Percentiles rank a stretch among this genome's conserved stretches.
phyloP scores from a whole-genome alignment of 306 rosid genomes.

The Lathyrus sativus region DNA sequence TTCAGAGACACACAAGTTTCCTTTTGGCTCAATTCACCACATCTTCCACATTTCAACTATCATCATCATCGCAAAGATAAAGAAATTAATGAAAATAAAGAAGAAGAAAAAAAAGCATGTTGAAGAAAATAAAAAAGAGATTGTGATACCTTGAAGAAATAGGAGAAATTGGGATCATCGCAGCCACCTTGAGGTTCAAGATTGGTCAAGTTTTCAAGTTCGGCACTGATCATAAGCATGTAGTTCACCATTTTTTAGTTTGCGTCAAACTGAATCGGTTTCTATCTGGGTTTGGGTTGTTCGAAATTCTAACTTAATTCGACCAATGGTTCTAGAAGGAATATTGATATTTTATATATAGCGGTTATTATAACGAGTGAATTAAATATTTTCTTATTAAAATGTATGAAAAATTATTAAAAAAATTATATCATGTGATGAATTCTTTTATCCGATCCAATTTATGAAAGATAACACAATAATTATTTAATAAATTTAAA shows the following conservation, averaged over 20 bases:
- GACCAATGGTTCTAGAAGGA: not conserved
- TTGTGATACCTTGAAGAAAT: conserved; percentile 71
- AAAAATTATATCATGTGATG: too few species aligned
- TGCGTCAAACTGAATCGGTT: conserved; percentile 22
- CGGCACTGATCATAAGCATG: conserved; percentile 67
- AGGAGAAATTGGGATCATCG: conserved; percentile 79
- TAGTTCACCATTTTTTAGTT: conserved; percentile 69
- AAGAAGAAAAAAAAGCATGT: not conserved
- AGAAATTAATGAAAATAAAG: not conserved
- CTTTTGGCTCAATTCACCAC: conserved; percentile 80
- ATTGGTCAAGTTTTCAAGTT: conserved; percentile 79
- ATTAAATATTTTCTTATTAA: too few species aligned
- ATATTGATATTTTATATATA: not conserved
- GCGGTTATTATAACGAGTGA: not conserved
- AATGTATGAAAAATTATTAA: too few species aligned
- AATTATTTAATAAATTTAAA: too few species aligned
- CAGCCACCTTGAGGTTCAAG: conserved; percentile 89
- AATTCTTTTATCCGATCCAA: too few species aligned
- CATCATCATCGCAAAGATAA: not conserved
- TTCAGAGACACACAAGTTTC: conserved; percentile 72
- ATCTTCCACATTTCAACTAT: conserved; percentile 79
- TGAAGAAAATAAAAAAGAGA: not conserved
- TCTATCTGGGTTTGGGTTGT: not conserved
- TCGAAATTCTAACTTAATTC: not conserved
- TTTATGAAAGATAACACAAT: too few species aligned